Percentiles rank a stretch among this genome's conserved stretches.
Conservation (phyloP, 805 yeast species). For the Cyberlindnera misumaiensis region DNA sequence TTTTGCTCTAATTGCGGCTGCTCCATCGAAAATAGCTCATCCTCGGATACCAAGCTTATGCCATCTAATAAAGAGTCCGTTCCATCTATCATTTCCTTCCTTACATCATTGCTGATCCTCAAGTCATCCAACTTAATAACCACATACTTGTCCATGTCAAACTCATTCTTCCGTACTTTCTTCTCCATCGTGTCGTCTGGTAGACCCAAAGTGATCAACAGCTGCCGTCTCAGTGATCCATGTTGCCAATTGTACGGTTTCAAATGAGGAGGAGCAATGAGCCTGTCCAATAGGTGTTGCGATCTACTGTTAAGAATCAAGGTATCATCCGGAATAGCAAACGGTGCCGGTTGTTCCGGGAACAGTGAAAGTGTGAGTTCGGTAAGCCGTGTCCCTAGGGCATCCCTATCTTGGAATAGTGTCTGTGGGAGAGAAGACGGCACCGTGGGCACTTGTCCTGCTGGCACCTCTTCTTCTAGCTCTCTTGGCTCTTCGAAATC, state of each 20-base stretch:
- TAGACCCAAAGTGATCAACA: slow-evolving; percentile 59
- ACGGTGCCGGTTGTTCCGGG: slow-evolving; percentile 6
- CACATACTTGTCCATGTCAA: slow-evolving; percentile 16
- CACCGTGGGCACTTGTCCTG: slow-evolving; percentile 1
- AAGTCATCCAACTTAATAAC: slow-evolving; percentile 25
- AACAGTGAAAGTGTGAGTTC: slow-evolving; percentile 8
- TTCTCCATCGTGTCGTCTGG: slow-evolving; percentile 64
- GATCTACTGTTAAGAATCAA: slow-evolving; percentile 29
- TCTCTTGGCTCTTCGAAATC: slow-evolving; percentile 22
- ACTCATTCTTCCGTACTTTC: slow-evolving; percentile 17
- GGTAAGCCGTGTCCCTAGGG: slow-evolving; percentile 5
- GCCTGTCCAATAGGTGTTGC: slow-evolving; percentile 34
- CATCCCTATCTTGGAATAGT: slow-evolving; percentile 5
- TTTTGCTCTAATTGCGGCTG: slow-evolving; percentile 32
- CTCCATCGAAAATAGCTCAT: slow-evolving; percentile 22
- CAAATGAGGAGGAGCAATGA: slow-evolving; percentile 42
- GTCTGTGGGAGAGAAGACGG: slow-evolving; percentile 15
- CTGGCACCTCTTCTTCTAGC: slow-evolving; percentile 1
- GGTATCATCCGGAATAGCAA: slow-evolving; percentile 7
- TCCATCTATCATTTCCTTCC: slow-evolving; percentile 16
- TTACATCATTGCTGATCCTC: slow-evolving; percentile 27
- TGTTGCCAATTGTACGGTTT: slow-evolving; percentile 65
- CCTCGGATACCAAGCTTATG: slow-evolving; percentile 11
- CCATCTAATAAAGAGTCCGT: slow-evolving; percentile 19
- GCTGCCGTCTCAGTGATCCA: slow-evolving; percentile 56